phyloP scores from a whole-genome alignment of 139 green algal species.

The Chlamydomonas schloesseri region DNA sequence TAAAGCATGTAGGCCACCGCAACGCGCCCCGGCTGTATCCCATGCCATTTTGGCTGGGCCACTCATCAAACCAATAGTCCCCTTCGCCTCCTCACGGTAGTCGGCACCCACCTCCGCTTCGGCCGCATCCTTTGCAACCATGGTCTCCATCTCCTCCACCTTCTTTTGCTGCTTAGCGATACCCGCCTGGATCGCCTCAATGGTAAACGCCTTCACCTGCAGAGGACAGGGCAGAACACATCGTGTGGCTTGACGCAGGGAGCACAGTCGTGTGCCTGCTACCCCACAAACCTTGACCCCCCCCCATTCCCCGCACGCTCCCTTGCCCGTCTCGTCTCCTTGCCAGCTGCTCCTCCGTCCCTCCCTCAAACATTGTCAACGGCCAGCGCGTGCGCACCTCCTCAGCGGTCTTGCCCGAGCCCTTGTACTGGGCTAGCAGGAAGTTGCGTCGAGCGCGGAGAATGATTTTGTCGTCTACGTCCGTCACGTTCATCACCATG shows the following conservation, averaged over 20 bases:
- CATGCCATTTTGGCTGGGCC: no score
- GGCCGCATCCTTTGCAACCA: slow-evolving; percentile 6
- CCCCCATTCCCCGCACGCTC: no score
- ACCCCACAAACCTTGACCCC: no score
- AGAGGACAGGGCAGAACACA: background rate
- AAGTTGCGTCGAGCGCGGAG: slow-evolving; percentile 89
- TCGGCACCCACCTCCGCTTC: background rate
- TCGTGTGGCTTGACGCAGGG: background rate
- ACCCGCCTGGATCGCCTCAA: slow-evolving; percentile 26
- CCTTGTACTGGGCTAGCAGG: slow-evolving; percentile 84
- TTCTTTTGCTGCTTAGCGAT: slow-evolving; percentile 69
- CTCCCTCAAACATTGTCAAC: background rate
- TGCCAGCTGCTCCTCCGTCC: no score
- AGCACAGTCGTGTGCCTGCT: no score
- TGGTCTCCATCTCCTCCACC: slow-evolving; percentile 45
- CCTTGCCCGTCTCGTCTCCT: no score
- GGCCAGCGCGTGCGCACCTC: slow-evolving; percentile 25
- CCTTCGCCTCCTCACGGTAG: no score
- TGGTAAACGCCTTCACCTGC: slow-evolving; percentile 42
- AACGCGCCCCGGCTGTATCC: no score
- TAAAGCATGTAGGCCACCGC: no score
- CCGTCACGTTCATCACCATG: slow-evolving; percentile 99
- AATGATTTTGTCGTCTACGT: slow-evolving; percentile 99
- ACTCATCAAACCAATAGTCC: no score
- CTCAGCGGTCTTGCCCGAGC: slow-evolving; percentile 16